Evolutionary conservation across 2,329 filamentous ascomycete species (phyloP), one percentile per base, ranked within the genome.

Genomic region (Aspergillus fijiensis): DNA sequence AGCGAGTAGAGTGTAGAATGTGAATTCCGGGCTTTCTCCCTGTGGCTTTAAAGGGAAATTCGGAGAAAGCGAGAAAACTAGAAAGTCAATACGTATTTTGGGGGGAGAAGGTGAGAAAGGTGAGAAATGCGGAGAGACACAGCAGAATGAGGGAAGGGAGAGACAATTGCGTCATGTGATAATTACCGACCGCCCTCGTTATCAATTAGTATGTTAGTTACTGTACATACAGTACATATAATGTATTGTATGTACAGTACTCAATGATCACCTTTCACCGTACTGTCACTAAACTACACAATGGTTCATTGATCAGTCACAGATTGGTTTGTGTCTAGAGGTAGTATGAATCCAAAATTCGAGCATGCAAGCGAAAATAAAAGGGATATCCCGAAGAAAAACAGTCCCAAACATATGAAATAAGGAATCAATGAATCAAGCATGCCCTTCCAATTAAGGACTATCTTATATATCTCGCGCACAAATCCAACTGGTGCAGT

Each of bases 21-120:
- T 49, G 59, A 55, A 63, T 54, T 57, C 56, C 59, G 51, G 60
- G 57, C 58, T 48, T 49, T 45, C 57, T 58, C 42, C 51, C 49
- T 10, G 52, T 54, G 27, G 7, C 25, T 47, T 35, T 52, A 23
- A 23, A 19, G n/a, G 39, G 51, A 33, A 45, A 48, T 51, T 47
- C 50, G 42, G 39, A 51, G 29, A 60, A 60, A 60, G 48, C 45
- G 31, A 55, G 19, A 49, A 39, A 35, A 12, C 35, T 29, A 21
- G 49, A 56, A 35, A 54, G 16, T 21, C 45, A 51, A 19, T 23
- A 35, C 27, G 27, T 29, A 29, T 7, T 29, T 29, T 27, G 2
- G 1, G 27, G 27, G 27, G 27, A 29, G 27, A 9, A 29, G 27
- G 27, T 1, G 27, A 29, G 27, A 42, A 23, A 47, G 10, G n/a